These are phyloP conservation scores for Colletotrichum tropicale DNA, from an alignment of 2,329 filamentous ascomycete genomes.

Conservation along the genomic window DNA sequence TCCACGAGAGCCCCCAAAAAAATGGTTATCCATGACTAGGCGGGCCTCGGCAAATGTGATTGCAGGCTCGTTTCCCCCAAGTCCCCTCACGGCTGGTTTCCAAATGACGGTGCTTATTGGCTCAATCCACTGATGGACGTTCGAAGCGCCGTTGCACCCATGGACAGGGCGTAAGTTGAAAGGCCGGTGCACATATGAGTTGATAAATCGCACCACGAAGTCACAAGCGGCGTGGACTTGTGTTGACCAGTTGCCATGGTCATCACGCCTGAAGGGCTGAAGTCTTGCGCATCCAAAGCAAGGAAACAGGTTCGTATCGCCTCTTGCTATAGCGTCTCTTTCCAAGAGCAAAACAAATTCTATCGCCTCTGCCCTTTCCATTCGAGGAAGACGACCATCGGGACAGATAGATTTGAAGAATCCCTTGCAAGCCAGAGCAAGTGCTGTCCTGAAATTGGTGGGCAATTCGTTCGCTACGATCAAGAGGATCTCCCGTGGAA, in stretches of 20 bases:
- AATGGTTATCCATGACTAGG: neutral
- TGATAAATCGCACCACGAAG: no score
- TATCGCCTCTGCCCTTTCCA: no score
- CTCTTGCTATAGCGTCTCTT: no score
- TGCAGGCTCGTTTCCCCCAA: neutral
- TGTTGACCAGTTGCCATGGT: no score
- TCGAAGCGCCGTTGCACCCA: no score
- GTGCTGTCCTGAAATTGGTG: neutral
- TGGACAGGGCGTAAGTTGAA: accelerated
- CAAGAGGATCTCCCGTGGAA: neutral
- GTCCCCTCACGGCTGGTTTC: neutral
- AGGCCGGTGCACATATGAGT: no score
- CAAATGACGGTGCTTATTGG: neutral
- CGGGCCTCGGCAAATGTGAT: neutral
- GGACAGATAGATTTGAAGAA: neutral
- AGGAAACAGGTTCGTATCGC: no score
- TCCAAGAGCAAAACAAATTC: no score
- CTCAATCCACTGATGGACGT: neutral
- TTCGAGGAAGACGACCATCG: no score
- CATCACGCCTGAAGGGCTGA: no score
- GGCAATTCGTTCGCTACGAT: neutral
- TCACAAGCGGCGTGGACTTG: no score
- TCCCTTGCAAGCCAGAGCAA: neutral
- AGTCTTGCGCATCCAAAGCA: no score
- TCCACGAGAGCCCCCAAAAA: neutral